Base-by-base conservation (phyloP, 345 rosid species). In the Triadica sebifera region DNA sequence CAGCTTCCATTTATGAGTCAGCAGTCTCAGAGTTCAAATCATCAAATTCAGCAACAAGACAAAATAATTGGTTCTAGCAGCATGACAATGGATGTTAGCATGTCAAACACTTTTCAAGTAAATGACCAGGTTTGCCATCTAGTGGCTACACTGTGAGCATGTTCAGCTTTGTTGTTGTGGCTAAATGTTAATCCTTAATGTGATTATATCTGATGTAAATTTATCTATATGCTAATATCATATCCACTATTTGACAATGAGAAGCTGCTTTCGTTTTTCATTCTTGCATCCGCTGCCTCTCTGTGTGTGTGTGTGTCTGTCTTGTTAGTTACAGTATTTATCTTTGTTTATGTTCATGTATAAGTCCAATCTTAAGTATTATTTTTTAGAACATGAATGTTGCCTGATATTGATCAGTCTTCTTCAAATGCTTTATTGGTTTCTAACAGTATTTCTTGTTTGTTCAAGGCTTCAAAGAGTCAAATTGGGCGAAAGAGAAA, bases 401-500 rank as follows among this genome's bases (percentile, higher is more conserved):
- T 24, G 41, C 67, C 67, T 16, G 20, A 19, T n/a, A 39, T 45
- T 43, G 39, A 56, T 57, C 41, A 20, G 51, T 4, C 25, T 34
- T 50, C 5, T 72, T 10, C 16, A 52, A 46, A 25, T 57, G 5
- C 45, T 59, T 24, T 15, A 41, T 43, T 63, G n/a, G n/a, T n/a
- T n/a, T 74, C 71, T 78, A 53, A 78, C 72, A 43, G n/a, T 25
- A 37, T 5, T 22, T 61, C 11, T 62, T 79, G 65, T 38, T 61
- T 78, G 53, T 37, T 64, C n/a, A 72, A 90, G 94, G 86, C 75
- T 69, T 76, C 86, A 53, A 83, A 87, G 78, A 76, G 74, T 78
- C 91, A 82, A 78, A 73, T 75, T 76, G 80, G 77, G 43, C 83
- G 88, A 57, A 88, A 84, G 80, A 84, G 89, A 69, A 87, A 85